A percentile compares a stretch with the other conserved stretches of the same genome.
phyloP scores from a whole-genome alignment of 177 flowering plant species.

The Telopea speciosissima region DNA sequence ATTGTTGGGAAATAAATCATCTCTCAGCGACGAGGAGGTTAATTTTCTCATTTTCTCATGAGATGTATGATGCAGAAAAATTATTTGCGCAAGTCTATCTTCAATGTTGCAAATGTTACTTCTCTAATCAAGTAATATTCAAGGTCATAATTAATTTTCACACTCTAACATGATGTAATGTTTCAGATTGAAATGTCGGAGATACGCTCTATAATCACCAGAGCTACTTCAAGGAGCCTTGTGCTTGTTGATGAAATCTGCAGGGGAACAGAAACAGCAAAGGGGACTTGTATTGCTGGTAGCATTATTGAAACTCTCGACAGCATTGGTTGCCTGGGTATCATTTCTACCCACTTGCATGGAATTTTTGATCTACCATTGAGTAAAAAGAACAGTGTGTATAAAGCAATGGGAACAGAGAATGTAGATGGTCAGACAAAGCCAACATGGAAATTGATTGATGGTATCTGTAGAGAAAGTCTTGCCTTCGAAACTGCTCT shows the following conservation, averaged over 20 bases:
- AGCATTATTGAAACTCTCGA: conserved; percentile 85
- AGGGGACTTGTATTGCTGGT: conserved; percentile 97
- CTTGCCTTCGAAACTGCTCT: conserved; percentile 96
- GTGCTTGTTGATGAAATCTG: conserved; percentile 84
- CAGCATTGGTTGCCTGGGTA: conserved; percentile 74
- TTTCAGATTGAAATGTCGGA: conserved; percentile 96
- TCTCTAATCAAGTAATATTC: background rate
- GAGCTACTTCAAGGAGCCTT: conserved; percentile 50
- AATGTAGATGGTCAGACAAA: conserved; percentile 50
- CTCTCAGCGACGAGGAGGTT: no score
- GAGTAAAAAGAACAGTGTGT: conserved; percentile 37
- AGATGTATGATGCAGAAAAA: no score
- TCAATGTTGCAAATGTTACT: no score
- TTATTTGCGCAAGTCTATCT: no score
- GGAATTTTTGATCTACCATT: conserved; percentile 75
- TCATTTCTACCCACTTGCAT: conserved; percentile 93
- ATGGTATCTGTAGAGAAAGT: conserved; percentile 89
- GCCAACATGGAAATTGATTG: conserved; percentile 87
- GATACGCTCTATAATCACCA: conserved; percentile 58
- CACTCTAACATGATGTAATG: conserved; percentile 1
- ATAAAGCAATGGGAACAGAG: conserved; percentile 88
- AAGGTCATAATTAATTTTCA: background rate
- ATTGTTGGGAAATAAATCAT: no score
- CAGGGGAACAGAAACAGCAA: conserved; percentile 94
- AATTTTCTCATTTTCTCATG: no score